A percentile compares a stretch with the other conserved stretches of the same genome.
Evolutionary conservation across 208 protist genomes (phyloP).

Genomic region (Trypanosoma scelopori): DNA sequence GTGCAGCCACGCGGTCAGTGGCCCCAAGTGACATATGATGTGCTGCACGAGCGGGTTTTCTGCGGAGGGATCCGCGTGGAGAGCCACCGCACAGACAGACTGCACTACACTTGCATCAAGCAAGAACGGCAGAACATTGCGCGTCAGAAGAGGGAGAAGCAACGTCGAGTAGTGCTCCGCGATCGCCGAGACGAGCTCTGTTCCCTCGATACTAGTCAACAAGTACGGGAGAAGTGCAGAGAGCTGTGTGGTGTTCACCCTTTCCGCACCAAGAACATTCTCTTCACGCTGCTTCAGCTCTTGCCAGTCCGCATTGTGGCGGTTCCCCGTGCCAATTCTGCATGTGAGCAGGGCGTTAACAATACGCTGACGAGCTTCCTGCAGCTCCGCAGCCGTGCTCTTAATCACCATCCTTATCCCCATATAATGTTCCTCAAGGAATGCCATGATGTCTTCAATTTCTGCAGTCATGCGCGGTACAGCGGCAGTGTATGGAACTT

Average conservation of each 20-base stretch:
- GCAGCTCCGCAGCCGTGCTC: slow-evolving; percentile 33
- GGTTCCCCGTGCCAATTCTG: slow-evolving; percentile 11
- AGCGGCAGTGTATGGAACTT: slow-evolving; percentile 12
- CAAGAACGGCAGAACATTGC: slow-evolving; percentile 60
- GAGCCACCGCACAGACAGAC: slow-evolving; percentile 28
- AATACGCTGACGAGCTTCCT: slow-evolving; percentile 27
- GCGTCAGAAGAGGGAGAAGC: slow-evolving; percentile 45
- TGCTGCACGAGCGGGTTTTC: slow-evolving; percentile 42
- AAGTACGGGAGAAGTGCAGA: slow-evolving; percentile 75
- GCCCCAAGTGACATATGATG: slow-evolving; percentile 52
- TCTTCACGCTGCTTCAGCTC: slow-evolving; percentile 15
- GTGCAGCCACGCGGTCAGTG: slow-evolving; percentile 51
- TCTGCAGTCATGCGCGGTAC: slow-evolving; percentile 40
- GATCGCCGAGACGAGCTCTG: slow-evolving; percentile 38
- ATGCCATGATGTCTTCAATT: slow-evolving; percentile 50
- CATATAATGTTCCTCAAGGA: slow-evolving; percentile 40
- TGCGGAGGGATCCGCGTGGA: slow-evolving; percentile 32
- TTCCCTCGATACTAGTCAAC: slow-evolving; percentile 35
- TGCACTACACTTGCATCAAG: slow-evolving; percentile 45
- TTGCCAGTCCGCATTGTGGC: slow-evolving; percentile 24
- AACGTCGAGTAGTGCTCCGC: slow-evolving; percentile 29
- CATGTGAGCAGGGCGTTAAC: slow-evolving; percentile 18
- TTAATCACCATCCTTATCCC: slow-evolving; percentile 41
- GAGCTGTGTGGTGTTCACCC: slow-evolving; percentile 25
- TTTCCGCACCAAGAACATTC: neutral